Evolutionary conservation across 2,329 filamentous ascomycete genomes (phyloP), one percentile per base, ranked within the genome.

Genomic region (Diplodia sapinea): DNA sequence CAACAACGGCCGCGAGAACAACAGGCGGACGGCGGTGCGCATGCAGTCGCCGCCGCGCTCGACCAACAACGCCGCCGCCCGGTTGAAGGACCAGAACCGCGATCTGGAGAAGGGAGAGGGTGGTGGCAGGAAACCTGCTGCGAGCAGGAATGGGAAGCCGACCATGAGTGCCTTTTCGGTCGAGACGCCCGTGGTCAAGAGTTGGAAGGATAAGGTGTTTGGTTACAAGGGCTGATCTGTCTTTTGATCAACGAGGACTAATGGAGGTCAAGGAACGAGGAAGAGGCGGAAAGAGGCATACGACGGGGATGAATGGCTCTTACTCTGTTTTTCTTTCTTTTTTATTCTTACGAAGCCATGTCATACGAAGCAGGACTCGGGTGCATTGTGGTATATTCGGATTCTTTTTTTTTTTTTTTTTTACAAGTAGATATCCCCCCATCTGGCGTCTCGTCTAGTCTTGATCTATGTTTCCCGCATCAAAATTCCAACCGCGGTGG

Each of bases 31-130:
- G 6, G 74, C 76, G 15, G 76, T 79, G 12, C 75, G 76, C 36
- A 73, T 79, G 63, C 73, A 74, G 65, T 77, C 75, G 4, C 77
- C 78, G 23, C 77, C 77, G 23, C 72, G 33, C 9, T 36, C 74
- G 13, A n/a, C 29, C 9, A 51, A 63, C 29, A 63, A 40, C 59
- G 73, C 68, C 68, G 72, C 70, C 56, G 68, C 63, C 36, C 71
- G 66, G 57, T 72, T 68, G 55, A 67, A 69, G 5, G 70, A 69
- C 50, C 71, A 68, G 65, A 72, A 74, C 1, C 71, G 70, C 38
- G 77, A 79, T 56, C 33, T 79, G 2, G 77, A 79, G 70, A 79
- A 79, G 66, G 77, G 73, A 6, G 62, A 57, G 29, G 43, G 15
- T 3, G 40, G 38, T 15, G 38, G 43, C 0, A 9, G 43, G 43